Evolutionary conservation across 371 early-diverging fungal genomes (phyloP).

Genomic region (Batrachochytrium dendrobatidis): DNA sequence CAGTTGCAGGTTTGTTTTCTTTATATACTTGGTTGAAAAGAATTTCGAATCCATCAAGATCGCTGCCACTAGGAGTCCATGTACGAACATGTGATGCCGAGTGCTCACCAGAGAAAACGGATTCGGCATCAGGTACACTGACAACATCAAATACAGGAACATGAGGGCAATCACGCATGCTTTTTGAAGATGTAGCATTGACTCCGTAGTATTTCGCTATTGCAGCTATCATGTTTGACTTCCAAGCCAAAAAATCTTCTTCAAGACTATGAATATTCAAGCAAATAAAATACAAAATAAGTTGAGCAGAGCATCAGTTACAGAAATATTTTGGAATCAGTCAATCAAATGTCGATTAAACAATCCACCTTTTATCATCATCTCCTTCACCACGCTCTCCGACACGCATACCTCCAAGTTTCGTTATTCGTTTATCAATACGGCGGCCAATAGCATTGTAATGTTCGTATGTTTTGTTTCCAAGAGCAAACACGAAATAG

Average conservation of each 20-base stretch:
- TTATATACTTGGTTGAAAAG: background rate
- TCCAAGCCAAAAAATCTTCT: conserved; percentile 92
- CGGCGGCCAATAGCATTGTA: conserved; percentile 76
- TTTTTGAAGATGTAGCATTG: conserved; percentile 25
- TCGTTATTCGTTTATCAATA: conserved; percentile 54
- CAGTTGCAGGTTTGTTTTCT: conserved; percentile 8
- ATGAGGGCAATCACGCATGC: conserved; percentile 34
- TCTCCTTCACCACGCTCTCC: conserved; percentile 90
- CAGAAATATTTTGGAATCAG: background rate
- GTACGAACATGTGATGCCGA: conserved; percentile 28
- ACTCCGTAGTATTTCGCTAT: conserved; percentile 69
- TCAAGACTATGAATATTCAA: conserved; percentile 79
- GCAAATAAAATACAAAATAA: conserved; percentile 4
- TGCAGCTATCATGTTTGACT: conserved; percentile 70
- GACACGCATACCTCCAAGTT: conserved; percentile 70
- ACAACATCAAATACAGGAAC: conserved; percentile 32
- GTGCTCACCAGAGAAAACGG: conserved; percentile 38
- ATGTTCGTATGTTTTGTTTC: conserved; percentile 96
- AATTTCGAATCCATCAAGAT: background rate
- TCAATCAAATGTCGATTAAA: conserved; percentile 17
- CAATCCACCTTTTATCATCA: conserved; percentile 86
- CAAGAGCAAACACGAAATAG: conserved; percentile 88
- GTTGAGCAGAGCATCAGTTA: background rate
- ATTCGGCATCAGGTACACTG: conserved; percentile 3
- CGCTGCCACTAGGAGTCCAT: too few relatives aligned